Conservation (phyloP, 331 rosid genomes). For the Rosa hybrid region DNA sequence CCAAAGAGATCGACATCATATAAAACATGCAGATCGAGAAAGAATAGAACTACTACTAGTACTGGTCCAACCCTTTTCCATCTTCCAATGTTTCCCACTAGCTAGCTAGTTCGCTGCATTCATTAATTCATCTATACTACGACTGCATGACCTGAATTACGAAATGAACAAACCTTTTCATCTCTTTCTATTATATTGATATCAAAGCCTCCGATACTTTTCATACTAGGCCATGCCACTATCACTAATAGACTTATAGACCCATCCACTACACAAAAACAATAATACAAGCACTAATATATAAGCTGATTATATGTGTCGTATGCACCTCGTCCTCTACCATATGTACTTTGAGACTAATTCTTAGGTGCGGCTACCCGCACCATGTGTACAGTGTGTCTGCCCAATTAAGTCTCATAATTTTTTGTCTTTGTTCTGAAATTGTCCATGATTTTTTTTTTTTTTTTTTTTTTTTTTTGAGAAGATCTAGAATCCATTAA, state of each 20-base stretch:
- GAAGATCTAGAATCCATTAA: no score
- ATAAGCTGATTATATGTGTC: background rate
- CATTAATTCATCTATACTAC: background rate
- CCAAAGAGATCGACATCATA: slow-evolving; percentile 38
- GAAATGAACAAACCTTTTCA: background rate
- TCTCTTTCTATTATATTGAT: background rate
- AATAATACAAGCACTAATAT: background rate
- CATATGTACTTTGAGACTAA: background rate
- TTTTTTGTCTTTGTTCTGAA: no score
- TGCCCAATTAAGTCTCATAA: no score
- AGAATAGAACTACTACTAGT: slow-evolving; percentile 25
- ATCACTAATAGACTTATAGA: background rate
- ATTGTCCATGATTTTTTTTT: no score
- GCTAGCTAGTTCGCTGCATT: background rate
- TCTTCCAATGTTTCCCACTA: slow-evolving; percentile 7
- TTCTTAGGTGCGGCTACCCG: no score
- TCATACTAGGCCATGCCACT: background rate
- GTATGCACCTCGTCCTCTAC: slow-evolving; percentile 12
- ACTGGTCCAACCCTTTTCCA: background rate
- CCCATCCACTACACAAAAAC: background rate
- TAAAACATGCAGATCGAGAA: slow-evolving; percentile 36
- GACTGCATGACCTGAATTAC: background rate
- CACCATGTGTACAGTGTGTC: no score
- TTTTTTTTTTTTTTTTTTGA: no score
- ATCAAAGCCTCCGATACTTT: background rate